A percentile compares a stretch with the other conserved stretches of the same genome.
These are phyloP conservation scores for Gossypium davidsonii DNA, from an alignment of 441 rosid species.

Conservation along the genomic window DNA sequence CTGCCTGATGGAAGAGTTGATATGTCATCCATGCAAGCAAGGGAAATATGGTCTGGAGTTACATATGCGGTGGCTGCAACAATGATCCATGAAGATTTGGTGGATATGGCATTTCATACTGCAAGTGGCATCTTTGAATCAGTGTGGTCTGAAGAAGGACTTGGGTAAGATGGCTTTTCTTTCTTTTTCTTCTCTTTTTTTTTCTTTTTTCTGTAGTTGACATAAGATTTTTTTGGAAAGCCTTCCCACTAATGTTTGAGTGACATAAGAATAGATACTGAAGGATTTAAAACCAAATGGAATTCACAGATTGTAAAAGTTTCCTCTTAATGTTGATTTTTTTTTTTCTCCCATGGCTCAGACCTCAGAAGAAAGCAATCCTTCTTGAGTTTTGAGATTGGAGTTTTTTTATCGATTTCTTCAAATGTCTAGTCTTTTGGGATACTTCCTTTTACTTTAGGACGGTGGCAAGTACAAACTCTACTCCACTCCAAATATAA, in stretches of 20 bases:
- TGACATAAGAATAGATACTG: not conserved
- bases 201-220: not conserved
- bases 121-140: constrained; percentile 76
- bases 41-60: constrained; percentile 94
- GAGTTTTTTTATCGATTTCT: not conserved
- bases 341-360: not conserved
- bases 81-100: constrained; percentile 76
- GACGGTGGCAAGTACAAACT: not conserved
- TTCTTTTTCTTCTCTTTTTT: constrained; percentile 3
- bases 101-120: constrained; percentile 65
- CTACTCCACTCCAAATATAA: not conserved
- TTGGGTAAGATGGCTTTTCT: constrained; percentile 49
- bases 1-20: constrained; percentile 78
- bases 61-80: constrained; percentile 90
- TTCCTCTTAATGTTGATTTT: not conserved
- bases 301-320: not conserved
- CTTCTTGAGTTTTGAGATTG: not conserved
- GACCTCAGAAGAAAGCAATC: not conserved
- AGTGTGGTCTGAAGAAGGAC: constrained; percentile 77
- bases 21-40: constrained; percentile 68
- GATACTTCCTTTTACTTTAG: not conserved
- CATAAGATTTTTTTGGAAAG: not conserved
- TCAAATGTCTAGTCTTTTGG: not conserved
- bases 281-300: not conserved
- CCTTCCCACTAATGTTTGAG: not conserved